Base-by-base conservation (phyloP, 345 rosid species). In the Sisymbrium irio region DNA sequence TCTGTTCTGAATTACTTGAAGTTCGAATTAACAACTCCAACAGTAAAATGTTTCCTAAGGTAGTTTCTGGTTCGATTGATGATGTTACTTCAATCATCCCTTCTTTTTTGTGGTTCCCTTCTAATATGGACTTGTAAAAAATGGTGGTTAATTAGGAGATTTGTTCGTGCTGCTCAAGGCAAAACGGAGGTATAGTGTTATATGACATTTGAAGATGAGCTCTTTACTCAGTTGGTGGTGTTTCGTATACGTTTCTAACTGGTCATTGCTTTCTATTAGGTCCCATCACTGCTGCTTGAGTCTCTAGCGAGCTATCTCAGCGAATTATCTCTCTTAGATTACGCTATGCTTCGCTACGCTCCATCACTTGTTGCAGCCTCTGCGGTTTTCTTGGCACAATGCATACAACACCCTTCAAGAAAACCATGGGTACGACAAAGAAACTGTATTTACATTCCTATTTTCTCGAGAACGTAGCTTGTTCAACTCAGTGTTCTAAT, bases 361-460 rank as follows among this genome's bases (percentile, higher is more conserved):
- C 97, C 97, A 32, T 94, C 98, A 9, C 83, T 94, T 3, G 44
- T 89, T 1, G 96, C 97, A n/a, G 95, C 96, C 65, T 94, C 96
- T 20, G 86, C 98, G 17, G 88, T 91, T 68, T 89, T 94, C 83
- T 82, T 94, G 72, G 89, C 95, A 53, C 88, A 84, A 78, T 89
- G 74, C 71, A 79, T 91, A 11, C 82, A 89, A 65, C 46, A 80
- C 65, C 97, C 98, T 64, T 81, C 92, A 36, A 88, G 73, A 80
- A 86, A 82, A 75, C 95, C 97, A 53, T 94, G 98, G 97, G 98
- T 94, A 89, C 22, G 83, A 30, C 42, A 40, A 57, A 8, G 14
- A 42, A 13, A 18, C 55, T 17, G 54, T 44, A 25, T 30, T 7
- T 36, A 32, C 9, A 47, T 41, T 46, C 13, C 17, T 42, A 8